Percentiles rank a stretch among this genome's conserved stretches.
Conservation (phyloP, 2,329 filamentous ascomycete genomes). For the Pseudocercospora vitis region DNA sequence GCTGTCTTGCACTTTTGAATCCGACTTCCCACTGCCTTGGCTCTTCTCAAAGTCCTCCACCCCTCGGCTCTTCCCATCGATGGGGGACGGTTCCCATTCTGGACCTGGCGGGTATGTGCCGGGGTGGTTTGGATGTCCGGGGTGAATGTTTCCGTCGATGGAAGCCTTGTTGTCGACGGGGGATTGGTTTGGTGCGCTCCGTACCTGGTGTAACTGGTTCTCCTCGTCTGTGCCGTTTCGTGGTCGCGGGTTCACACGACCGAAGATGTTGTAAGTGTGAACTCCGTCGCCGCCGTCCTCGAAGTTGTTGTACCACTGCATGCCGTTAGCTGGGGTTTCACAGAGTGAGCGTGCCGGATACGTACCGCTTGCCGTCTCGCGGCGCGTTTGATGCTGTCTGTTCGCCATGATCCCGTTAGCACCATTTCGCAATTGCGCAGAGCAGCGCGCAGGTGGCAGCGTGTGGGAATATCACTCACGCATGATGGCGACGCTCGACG, state of each 20-base stretch:
- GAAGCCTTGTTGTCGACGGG: slow-evolving; percentile 15
- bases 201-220: slow-evolving; percentile 21
- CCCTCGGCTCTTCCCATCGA: slow-evolving; percentile 8
- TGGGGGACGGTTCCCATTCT: slow-evolving; percentile 11
- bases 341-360: background rate
- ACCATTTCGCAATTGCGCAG: background rate
- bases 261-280: slow-evolving; percentile 33
- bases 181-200: slow-evolving; percentile 15
- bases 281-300: slow-evolving; percentile 19
- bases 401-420: slow-evolving; percentile 3
- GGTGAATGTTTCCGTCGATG: slow-evolving; percentile 13
- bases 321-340: background rate
- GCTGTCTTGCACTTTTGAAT: slow-evolving; percentile 7
- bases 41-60: slow-evolving; percentile 13
- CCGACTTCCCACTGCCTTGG: slow-evolving; percentile 5
- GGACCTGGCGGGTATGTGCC: slow-evolving; percentile 14
- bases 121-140: slow-evolving; percentile 8
- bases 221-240: slow-evolving; percentile 26
- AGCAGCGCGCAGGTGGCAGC: background rate
- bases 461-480: slow-evolving; percentile 4
- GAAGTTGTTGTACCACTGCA: slow-evolving; percentile 31
- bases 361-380: slow-evolving; percentile 4
- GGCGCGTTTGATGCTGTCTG: slow-evolving; percentile 10
- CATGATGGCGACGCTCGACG: background rate
- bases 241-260: slow-evolving; percentile 24